phyloP scores from a whole-genome alignment of 2,329 filamentous ascomycete species.

The Ophiostoma populinum region DNA sequence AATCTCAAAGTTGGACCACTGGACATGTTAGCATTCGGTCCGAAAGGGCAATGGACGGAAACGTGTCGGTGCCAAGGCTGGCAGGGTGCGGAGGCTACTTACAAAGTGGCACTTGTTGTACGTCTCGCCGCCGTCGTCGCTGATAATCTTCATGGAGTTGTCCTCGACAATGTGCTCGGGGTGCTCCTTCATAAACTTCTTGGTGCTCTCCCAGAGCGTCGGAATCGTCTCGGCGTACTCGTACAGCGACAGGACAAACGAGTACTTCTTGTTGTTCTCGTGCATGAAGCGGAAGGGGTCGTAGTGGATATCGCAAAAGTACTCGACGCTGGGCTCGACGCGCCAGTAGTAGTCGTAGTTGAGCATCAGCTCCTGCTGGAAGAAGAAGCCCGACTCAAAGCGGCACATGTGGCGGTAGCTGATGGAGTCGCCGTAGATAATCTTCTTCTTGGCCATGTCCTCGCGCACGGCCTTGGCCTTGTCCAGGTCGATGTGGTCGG shows the following conservation, averaged over 20 bases:
- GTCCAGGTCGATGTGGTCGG: conserved; percentile 86
- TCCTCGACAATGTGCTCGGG: conserved; percentile 72
- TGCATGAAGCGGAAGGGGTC: conserved; percentile 95
- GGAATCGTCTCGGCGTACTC: conserved; percentile 95
- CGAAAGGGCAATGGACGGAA: not conserved
- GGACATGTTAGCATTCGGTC: conserved; percentile 12
- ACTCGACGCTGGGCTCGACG: conserved; percentile 89
- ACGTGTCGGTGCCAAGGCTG: no score
- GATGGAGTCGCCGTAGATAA: conserved; percentile 94
- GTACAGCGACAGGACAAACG: conserved; percentile 86
- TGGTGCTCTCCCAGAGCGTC: conserved; percentile 86
- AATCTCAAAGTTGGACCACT: conserved; percentile 99
- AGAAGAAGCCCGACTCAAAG: conserved; percentile 98
- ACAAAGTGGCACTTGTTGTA: conserved; percentile 98
- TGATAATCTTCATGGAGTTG: conserved; percentile 84
- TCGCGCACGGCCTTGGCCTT: conserved; percentile 80
- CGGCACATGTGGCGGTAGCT: conserved; percentile 99
- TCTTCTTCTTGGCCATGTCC: conserved; percentile 85
- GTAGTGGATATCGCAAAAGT: conserved; percentile 89
- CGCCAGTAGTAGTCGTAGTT: conserved; percentile 99
- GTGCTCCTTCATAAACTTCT: conserved; percentile 81
- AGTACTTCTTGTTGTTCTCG: conserved; percentile 95
- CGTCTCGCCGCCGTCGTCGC: conserved; percentile 74
- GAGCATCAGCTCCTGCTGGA: conserved; percentile 80
- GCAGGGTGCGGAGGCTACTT: conserved; percentile 31